phyloP scores from a whole-genome alignment of 768 basidiomycete genomes.

The Calvatia gigantea region DNA sequence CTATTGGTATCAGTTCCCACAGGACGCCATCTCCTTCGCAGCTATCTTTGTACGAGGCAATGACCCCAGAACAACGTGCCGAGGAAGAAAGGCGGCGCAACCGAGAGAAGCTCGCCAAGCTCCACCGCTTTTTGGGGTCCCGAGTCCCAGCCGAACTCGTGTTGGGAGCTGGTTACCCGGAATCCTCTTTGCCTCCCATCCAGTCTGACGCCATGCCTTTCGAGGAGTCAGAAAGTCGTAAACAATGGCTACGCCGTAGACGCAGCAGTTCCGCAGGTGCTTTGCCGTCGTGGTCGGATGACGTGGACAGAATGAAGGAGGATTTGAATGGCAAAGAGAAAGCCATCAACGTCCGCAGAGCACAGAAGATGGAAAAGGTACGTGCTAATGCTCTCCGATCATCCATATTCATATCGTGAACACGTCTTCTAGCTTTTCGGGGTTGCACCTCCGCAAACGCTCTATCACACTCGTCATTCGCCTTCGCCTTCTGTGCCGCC shows the following conservation, averaged over 20 bases:
- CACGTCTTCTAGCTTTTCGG: constrained; percentile 64
- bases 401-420: neutral
- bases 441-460: constrained; percentile 70
- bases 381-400: constrained; percentile 15
- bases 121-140: constrained; percentile 85
- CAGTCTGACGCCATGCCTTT: neutral
- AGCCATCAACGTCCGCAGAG: constrained; percentile 74
- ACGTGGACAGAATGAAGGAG: constrained; percentile 62
- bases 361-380: constrained; percentile 88
- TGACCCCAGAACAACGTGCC: constrained; percentile 48
- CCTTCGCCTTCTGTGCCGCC: constrained; percentile 33
- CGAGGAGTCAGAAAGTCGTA: constrained; percentile 24
- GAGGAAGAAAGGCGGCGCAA: constrained; percentile 67
- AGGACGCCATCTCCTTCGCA: constrained; percentile 34
- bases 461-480: constrained; percentile 66
- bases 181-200: constrained; percentile 15
- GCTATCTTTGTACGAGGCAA: constrained; percentile 44
- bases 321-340: constrained; percentile 73
- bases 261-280: constrained; percentile 52
- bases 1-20: constrained; percentile 19
- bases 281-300: constrained; percentile 46
- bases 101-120: constrained; percentile 73
- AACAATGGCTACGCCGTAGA: constrained; percentile 45
- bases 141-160: constrained; percentile 70
- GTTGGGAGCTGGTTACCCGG: constrained; percentile 40